Evolutionary conservation across 2,329 filamentous ascomycete genomes (phyloP), one percentile per base, ranked within the genome.

Genomic region (Colletotrichum cuscutae): DNA sequence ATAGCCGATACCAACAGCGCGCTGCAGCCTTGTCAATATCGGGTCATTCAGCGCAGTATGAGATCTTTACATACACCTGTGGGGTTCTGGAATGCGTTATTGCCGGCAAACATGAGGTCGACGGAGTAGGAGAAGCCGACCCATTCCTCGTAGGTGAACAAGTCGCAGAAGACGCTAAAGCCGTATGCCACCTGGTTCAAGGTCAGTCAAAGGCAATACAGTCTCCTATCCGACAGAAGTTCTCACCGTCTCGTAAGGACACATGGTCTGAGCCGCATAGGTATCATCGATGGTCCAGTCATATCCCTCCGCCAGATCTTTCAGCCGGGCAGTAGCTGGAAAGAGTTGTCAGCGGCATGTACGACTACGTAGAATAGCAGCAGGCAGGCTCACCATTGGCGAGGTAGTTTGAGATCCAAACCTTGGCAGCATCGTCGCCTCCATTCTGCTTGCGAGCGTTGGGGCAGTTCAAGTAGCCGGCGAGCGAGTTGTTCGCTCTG

Each of bases 81-180:
- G 0, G 92, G 90, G 6, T 90, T 91, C 52, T 89, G 87, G 79
- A 93, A 93, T 3, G 85, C 90, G 65, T 86, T 87, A 72, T 87
- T 86, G 8, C 89, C 91, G 12, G 89, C 85, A 77, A 94, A 95
- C 37, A 79, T 81, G 46, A 95, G 84, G 75, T 95, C 93, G 68
- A 92, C 85, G 4, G 89, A 88, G 81, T 95, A 95, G 69, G 91
- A 91, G 78, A 92, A 95, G 52, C 87, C 89, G 62, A 89, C 82
- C 93, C 93, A 95, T 79, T 95, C 93, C 24, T 91, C 86, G 76
- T 92, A 94, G 0, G 90, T 94, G 79, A 95, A 95, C 4, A 95
- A 86, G 28, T 90, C 84, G 78, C 93, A 95, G 84, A 94, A 95
- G 11, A 86, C 87, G 76, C 91, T 94, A 83, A 91, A 95, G 26